Percentiles rank a stretch among this genome's conserved stretches.
These are phyloP conservation scores for Trichosporon coremiiforme DNA, from an alignment of 1,284 basidiomycete genomes.

Conservation along the genomic window DNA sequence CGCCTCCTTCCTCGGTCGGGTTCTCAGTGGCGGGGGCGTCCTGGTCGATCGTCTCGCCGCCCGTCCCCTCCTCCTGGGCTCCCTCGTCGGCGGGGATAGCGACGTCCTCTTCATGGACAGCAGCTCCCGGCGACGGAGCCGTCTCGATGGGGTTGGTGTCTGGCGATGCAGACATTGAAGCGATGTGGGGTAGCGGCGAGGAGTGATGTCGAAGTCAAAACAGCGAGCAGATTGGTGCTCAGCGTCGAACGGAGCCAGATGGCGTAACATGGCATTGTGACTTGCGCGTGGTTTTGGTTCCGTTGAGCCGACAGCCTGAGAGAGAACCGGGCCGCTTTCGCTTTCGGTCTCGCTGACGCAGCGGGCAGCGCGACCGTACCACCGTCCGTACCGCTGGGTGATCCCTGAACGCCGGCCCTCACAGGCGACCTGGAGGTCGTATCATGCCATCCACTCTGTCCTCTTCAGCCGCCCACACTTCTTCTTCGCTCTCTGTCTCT, in stretches of 20 bases:
- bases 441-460: neutral
- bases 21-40: conserved; percentile 21
- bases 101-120: conserved; percentile 62
- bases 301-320: neutral
- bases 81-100: conserved; percentile 65
- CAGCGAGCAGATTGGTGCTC: neutral
- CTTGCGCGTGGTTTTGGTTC: neutral
- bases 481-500: neutral
- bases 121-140: conserved; percentile 17
- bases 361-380: neutral
- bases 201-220: conserved; percentile 1
- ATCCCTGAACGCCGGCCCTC: conserved; percentile 8
- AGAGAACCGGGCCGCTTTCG: neutral
- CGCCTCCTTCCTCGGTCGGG: conserved; percentile 30
- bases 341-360: neutral
- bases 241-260: neutral
- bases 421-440: conserved; percentile 13
- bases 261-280: neutral
- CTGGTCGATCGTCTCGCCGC: conserved; percentile 13
- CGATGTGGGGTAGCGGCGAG: neutral
- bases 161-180: conserved; percentile 24
- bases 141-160: conserved; percentile 19
- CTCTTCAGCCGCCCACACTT: neutral
- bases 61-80: neutral
- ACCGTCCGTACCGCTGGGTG: neutral